Conservation (phyloP, 2,329 filamentous ascomycete species). For the Camillea tinctor region DNA sequence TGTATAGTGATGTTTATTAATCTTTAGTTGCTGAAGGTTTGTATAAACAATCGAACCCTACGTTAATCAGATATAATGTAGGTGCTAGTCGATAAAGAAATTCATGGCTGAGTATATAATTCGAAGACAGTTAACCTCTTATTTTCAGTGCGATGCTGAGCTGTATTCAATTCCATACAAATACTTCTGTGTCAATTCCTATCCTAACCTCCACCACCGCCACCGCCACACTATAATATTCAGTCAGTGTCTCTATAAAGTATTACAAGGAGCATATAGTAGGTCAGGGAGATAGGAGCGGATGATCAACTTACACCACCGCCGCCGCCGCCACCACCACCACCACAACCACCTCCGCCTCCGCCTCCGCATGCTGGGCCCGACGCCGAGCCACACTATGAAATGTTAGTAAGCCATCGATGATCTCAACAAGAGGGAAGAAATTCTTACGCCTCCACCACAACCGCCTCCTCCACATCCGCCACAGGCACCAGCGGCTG, state of each 20-base stretch:
- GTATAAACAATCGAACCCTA: too few relatives aligned
- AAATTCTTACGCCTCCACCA: conserved; percentile 16
- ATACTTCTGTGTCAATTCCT: neutral
- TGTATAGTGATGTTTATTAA: too few relatives aligned
- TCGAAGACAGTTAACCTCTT: too few relatives aligned
- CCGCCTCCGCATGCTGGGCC: conserved; percentile 29
- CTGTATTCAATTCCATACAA: neutral
- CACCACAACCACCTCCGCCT: conserved; percentile 26
- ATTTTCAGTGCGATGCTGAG: neutral
- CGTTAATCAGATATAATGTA: too few relatives aligned
- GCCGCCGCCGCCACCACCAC: conserved; percentile 18
- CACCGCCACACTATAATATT: conserved; percentile 15
- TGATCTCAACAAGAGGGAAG: neutral
- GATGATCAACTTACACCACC: conserved; percentile 19
- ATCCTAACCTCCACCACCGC: conserved; percentile 12
- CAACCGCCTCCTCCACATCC: conserved; percentile 35
- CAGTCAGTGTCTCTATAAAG: conserved; percentile 1
- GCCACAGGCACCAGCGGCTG: conserved; percentile 31
- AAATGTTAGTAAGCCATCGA: neutral
- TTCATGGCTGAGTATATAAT: too few relatives aligned
- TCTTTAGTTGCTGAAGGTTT: too few relatives aligned
- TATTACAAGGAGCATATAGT: neutral
- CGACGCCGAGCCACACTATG: conserved; percentile 20
- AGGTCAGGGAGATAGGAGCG: neutral
- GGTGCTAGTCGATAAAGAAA: too few relatives aligned